Evolutionary conservation across 805 yeast genomes (phyloP), one percentile per base, ranked within the genome.

Genomic region (Kluyveromyces aestuarii): DNA sequence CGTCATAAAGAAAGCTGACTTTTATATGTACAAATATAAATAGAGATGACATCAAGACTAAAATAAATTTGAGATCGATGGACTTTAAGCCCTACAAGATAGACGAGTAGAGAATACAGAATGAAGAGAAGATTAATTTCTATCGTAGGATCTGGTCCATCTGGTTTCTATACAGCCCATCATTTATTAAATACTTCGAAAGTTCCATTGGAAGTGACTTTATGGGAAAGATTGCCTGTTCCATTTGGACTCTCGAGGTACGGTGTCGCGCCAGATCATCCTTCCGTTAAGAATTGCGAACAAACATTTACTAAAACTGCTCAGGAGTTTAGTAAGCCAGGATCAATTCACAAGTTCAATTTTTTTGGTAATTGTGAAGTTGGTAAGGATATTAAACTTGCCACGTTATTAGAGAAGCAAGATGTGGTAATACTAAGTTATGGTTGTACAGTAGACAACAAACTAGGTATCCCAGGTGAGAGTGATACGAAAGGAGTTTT

Each of bases 261-360:
- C 62, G 99, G 99, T 1, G 98, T 93, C n/a, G 97, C 99, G 0
- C 99, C 99, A 2, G 99, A 93, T 67, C 97, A 93, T 66, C 96
- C 96, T 0, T 98, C 93, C 59, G 98, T 93, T 33, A 91, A 90
- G 63, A 81, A 81, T 51, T 85, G 93, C 57, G 76, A 72, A 46
- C 72, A 84, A 17, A 81, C 89, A 46, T 84, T 93, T 61, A 75
- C 74, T 9, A 81, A 82, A 47, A 69, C 72, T 19, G 70, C 70
- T 14, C 49, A 61, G 13, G 54, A 58, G 27, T 57, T 50, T 17
- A 17, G 45, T 11, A 45, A 45, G 3, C 50, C 55, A 55, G 57
- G 69, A 60, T 48, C 55, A 21, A 56, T 61, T 11, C 62, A 66
- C 11, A 56, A 64, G 1, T 80, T 82, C 59, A 63, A 70, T 37